phyloP scores from a whole-genome alignment of 139 green algal genomes.

The Coelastrella sp. region DNA sequence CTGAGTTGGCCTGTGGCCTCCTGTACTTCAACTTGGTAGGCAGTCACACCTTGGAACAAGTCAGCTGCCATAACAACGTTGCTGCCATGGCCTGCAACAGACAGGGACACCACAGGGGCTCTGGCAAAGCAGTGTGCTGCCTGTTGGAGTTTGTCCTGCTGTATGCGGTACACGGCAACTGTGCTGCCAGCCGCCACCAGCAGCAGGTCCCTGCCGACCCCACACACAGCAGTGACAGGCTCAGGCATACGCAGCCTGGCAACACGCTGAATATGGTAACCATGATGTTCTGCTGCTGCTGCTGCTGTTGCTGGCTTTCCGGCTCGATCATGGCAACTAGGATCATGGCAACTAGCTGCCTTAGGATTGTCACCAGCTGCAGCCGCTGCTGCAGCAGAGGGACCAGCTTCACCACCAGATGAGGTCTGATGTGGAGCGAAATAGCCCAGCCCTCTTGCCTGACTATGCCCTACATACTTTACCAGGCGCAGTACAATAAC shows the following conservation, averaged over 20 bases:
- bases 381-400: neutral
- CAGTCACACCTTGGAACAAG: conserved; percentile 1
- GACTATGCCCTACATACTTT: neutral
- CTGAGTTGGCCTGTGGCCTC: neutral
- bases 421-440: neutral
- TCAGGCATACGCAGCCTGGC: conserved; percentile 35
- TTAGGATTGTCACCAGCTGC: neutral
- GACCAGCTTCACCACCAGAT: neutral
- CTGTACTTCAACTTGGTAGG: conserved; percentile 5
- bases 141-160: conserved; percentile 1
- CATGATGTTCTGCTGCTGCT: neutral
- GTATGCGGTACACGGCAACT: conserved; percentile 18
- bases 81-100: neutral
- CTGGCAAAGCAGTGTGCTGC: conserved; percentile 26
- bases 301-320: conserved; percentile 9
- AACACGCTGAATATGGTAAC: conserved; percentile 2
- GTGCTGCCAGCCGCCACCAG: neutral
- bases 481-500: conserved; percentile 23
- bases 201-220: conserved; percentile 12
- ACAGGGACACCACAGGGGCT: neutral
- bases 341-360: too few species aligned
- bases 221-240: conserved; percentile 17
- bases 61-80: conserved; percentile 14
- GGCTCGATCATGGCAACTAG: neutral
- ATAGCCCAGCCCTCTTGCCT: neutral